A percentile compares a stretch with the other conserved stretches of the same genome.
These are phyloP conservation scores for Dianthus caryophyllus DNA, from an alignment of 148 eudicot species.

Conservation along the genomic window DNA sequence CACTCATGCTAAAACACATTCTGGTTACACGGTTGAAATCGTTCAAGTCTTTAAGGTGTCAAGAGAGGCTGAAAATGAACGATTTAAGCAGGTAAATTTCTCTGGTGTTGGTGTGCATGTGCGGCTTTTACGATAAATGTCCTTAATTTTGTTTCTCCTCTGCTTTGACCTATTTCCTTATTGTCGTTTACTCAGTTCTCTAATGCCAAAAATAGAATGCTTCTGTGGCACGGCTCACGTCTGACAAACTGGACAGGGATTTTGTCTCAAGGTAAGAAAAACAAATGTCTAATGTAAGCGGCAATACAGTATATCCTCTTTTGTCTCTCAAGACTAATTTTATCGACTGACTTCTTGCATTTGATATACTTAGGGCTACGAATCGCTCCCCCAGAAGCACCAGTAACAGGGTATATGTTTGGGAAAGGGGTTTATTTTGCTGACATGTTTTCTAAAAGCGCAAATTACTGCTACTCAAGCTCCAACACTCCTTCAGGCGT, in stretches of 20 bases:
- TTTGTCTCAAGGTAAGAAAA: conserved; percentile 71
- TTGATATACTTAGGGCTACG: conserved; percentile 64
- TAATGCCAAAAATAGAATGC: conserved; percentile 72
- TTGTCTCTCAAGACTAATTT: neutral
- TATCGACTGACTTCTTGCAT: neutral
- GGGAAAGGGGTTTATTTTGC: conserved; percentile 99
- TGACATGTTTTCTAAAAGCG: conserved; percentile 99
- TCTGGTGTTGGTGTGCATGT: conserved; percentile 1
- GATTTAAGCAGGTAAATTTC: conserved; percentile 56
- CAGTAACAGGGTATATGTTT: conserved; percentile 92
- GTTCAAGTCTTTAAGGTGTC: conserved; percentile 74
- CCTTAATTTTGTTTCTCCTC: neutral
- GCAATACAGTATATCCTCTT: neutral
- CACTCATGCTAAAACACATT: conserved; percentile 94
- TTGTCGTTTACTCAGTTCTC: conserved; percentile 51
- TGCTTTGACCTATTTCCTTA: conserved; percentile 3
- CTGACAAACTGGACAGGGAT: conserved; percentile 96
- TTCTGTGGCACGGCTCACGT: conserved; percentile 98
- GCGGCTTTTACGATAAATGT: neutral
- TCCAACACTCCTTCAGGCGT: conserved; percentile 55
- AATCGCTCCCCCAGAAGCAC: conserved; percentile 99
- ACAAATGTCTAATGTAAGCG: neutral
- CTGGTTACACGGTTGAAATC: conserved; percentile 65
- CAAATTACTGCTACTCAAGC: conserved; percentile 80
- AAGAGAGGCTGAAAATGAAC: conserved; percentile 68